Evolutionary conservation across 768 basidiomycete genomes (phyloP).

Genomic region (Pleurotus tuber-regium): DNA sequence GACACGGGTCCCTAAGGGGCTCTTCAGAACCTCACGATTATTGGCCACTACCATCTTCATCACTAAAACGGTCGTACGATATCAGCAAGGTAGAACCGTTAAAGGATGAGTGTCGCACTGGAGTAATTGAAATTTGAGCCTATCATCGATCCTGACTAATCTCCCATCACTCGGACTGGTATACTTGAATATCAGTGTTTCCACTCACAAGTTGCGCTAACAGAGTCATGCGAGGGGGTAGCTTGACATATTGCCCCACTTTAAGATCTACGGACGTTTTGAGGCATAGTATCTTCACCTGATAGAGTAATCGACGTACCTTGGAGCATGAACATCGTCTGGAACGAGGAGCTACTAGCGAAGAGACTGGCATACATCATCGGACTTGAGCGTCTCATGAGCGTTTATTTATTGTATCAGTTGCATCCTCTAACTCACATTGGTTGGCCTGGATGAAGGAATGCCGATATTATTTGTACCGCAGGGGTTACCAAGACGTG

Average conservation of each 20-base stretch:
- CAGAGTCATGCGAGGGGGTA: constrained; percentile 50
- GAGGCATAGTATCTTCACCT: too few relatives aligned
- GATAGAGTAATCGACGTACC: too few relatives aligned
- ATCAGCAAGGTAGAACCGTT: too few relatives aligned
- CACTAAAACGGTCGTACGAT: constrained; percentile 25
- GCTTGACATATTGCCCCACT: constrained; percentile 53
- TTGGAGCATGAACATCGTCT: constrained; percentile 52
- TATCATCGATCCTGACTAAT: constrained; percentile 41
- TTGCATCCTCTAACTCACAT: too few relatives aligned
- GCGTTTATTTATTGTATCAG: too few relatives aligned
- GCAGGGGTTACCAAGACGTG: constrained; percentile 45
- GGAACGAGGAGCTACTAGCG: constrained; percentile 49
- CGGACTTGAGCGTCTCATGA: too few relatives aligned
- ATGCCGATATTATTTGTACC: constrained; percentile 49
- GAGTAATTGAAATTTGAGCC: constrained; percentile 53
- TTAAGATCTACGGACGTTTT: constrained; percentile 49
- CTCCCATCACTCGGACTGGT: too few relatives aligned
- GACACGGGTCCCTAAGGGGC: constrained; percentile 47
- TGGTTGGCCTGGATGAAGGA: constrained; percentile 47
- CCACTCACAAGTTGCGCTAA: constrained; percentile 40
- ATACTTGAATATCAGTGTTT: too few relatives aligned
- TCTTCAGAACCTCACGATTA: constrained; percentile 43
- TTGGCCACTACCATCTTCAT: constrained; percentile 45
- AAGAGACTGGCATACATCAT: constrained; percentile 57
- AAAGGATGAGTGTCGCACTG: constrained; percentile 24